Evolutionary conservation across 495 filamentous ascomycete genomes (phyloP).

Genomic region (Lichina pygmaea): DNA sequence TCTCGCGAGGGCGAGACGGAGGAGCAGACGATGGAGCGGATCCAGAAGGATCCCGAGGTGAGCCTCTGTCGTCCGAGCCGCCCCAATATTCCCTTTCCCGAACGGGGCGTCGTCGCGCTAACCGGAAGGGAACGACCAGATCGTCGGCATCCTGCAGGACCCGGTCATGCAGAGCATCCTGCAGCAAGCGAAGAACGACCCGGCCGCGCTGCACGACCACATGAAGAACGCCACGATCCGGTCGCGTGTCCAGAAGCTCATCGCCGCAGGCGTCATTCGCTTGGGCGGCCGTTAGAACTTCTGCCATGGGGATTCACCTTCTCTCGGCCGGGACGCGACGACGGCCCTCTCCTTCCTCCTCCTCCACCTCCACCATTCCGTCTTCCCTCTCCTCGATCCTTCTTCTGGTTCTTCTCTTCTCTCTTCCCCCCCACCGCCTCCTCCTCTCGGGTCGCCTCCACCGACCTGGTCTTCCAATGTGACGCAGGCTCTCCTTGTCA

Average conservation of each 20-base stretch:
- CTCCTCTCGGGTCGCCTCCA: no score
- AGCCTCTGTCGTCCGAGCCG: conserved; percentile 7
- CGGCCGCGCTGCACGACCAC: conserved; percentile 76
- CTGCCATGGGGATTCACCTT: no score
- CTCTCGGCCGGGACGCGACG: no score
- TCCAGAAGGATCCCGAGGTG: conserved; percentile 83
- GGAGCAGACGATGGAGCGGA: conserved; percentile 78
- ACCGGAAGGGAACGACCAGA: conserved; percentile 24
- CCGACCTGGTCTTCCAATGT: no score
- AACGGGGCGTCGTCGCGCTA: not conserved
- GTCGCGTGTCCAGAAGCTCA: conserved; percentile 66
- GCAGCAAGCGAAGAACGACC: conserved; percentile 83
- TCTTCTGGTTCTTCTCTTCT: no score
- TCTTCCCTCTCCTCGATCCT: no score
- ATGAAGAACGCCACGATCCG: conserved; percentile 76
- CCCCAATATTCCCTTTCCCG: no score
- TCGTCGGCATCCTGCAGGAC: conserved; percentile 74
- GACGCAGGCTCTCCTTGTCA: no score
- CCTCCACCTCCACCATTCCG: no score
- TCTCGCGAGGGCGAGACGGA: conserved; percentile 85
- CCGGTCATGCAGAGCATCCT: conserved; percentile 96
- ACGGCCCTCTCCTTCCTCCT: no score
- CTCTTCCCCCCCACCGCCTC: no score
- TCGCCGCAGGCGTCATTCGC: conserved; percentile 77
- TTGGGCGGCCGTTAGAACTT: conserved; percentile 19